Evolutionary conservation across 1,284 basidiomycete genomes (phyloP), one percentile per base, ranked within the genome.

Genomic region (Ganoderma lingzhi): DNA sequence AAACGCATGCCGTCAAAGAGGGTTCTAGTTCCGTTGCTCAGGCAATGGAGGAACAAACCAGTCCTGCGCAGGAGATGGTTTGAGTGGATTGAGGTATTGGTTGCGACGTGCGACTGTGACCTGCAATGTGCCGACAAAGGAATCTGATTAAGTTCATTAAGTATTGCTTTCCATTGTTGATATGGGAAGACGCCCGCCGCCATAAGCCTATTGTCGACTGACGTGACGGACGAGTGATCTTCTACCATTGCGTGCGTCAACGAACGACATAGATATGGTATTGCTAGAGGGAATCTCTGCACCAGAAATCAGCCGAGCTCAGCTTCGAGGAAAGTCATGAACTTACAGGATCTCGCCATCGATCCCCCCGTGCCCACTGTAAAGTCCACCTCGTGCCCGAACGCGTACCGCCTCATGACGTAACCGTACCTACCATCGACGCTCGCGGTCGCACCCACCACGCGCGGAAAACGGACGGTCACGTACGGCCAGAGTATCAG

Each of bases 361-460:
- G 75, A 72, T 6, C 70, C 75, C 2, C 77, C 42, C 6, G 73
- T 75, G 15, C 74, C 69, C 0, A 75, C 63, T 6, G 71, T 71
- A 35, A 74, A 70, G 62, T 74, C 70, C 37, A 71, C 65, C 14
- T 56, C 67, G 17, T 70, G 15, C 4, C 74, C 72, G 17, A 62
- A 68, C 37, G 77, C 71, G 39, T 78, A 63, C 5, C 73, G 69
- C 17, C 77, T 75, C 70, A 79, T 67, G 70, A 74, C 71, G 19
- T 79, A 70, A 28, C 66, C 75, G 68, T 78, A 74, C 76, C 53
- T 39, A 59, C 77, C 76, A 14, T 73, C 72, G 70, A 78, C 74
- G 42, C 68, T 69, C 35, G 70, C 62, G 1, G 75, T 75, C 19
- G 78, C 77, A 3, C 78, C 78, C 45, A 80, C 70, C 19, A 79